Evolutionary conservation across 345 rosid genomes (phyloP).

Genomic region (Rhodomyrtus tomentosa): DNA sequence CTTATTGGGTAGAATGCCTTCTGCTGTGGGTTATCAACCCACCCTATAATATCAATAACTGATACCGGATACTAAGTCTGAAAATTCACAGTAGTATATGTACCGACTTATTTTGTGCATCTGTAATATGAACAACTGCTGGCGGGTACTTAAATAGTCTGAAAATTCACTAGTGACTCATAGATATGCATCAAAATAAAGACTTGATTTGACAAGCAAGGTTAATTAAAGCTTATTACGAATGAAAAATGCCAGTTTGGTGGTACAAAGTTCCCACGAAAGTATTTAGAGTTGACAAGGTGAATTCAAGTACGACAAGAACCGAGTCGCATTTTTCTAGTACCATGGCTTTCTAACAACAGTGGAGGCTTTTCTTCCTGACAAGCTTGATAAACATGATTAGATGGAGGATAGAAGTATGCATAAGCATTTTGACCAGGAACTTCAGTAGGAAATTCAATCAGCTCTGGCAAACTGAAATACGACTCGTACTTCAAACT

Average conservation of each 20-base stretch:
- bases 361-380: constrained; percentile 76
- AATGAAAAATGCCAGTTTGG: not conserved
- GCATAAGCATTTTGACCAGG: constrained; percentile 84
- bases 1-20: no score
- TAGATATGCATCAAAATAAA: not conserved
- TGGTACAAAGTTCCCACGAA: not conserved
- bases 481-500: constrained; percentile 42
- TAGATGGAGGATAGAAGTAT: constrained; percentile 72
- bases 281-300: not conserved
- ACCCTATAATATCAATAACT: not conserved
- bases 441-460: constrained; percentile 83
- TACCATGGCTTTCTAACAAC: constrained; percentile 86
- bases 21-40: no score
- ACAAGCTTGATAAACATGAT: constrained; percentile 50
- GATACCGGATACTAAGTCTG: not conserved
- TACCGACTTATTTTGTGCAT: not conserved
- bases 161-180: not conserved
- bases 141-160: not conserved
- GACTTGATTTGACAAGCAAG: not conserved
- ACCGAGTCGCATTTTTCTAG: constrained; percentile 1
- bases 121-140: not conserved
- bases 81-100: not conserved
- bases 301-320: not conserved
- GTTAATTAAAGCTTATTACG: not conserved
- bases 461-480: constrained; percentile 76